Evolutionary conservation across 495 filamentous ascomycete genomes (phyloP).

Genomic region (Xylaria longipes): DNA sequence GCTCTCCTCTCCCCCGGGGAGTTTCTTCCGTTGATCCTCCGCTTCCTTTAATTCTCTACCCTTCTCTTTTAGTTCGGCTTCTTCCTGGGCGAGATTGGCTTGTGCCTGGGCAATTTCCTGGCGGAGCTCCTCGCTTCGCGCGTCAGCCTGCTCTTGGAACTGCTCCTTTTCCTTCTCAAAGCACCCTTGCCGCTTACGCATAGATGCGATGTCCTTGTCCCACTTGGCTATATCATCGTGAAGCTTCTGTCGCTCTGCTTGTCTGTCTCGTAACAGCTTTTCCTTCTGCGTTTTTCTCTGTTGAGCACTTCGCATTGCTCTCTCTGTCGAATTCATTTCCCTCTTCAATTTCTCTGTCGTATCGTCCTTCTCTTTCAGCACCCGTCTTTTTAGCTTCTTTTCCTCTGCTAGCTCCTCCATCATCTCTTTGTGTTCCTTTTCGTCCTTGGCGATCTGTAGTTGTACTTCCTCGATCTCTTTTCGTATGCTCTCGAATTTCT

Average conservation of each 20-base stretch:
- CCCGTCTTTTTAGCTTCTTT: constrained; percentile 74
- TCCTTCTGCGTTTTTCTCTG: constrained; percentile 81
- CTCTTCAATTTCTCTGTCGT: constrained; percentile 79
- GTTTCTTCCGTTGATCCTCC: constrained; percentile 59
- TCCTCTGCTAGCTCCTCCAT: constrained; percentile 76
- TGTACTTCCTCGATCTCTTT: constrained; percentile 70
- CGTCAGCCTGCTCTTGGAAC: constrained; percentile 40
- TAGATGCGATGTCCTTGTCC: constrained; percentile 60
- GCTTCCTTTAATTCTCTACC: constrained; percentile 58
- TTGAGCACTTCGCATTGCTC: constrained; percentile 82
- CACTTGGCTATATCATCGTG: constrained; percentile 62
- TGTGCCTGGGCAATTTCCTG: constrained; percentile 40
- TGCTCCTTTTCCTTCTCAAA: constrained; percentile 50
- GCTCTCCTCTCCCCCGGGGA: constrained; percentile 61
- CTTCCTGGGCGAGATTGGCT: constrained; percentile 40
- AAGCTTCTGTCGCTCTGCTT: constrained; percentile 65
- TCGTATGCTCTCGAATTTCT: constrained; percentile 72
- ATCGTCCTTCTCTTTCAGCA: constrained; percentile 84
- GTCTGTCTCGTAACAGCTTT: constrained; percentile 75
- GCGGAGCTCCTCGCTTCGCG: constrained; percentile 39
- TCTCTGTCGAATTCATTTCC: constrained; percentile 80
- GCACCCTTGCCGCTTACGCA: constrained; percentile 48
- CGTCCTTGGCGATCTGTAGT: constrained; percentile 64
- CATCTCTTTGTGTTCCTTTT: constrained; percentile 68
- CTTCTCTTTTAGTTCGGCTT: constrained; percentile 55